Conservation (phyloP, 2,329 filamentous ascomycete species). For the Aspergillus udagawae region DNA sequence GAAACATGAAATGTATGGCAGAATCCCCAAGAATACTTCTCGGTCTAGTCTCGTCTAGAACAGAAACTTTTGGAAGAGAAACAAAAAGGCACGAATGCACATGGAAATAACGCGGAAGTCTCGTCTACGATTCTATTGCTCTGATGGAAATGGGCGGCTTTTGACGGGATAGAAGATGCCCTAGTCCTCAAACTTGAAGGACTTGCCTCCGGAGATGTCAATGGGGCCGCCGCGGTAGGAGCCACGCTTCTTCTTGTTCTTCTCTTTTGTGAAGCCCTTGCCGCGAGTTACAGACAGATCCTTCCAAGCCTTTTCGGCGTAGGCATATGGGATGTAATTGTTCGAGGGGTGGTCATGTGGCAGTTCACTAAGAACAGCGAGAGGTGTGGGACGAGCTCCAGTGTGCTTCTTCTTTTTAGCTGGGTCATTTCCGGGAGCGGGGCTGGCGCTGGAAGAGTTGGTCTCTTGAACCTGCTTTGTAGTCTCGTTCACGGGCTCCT, state of each 20-base stretch:
- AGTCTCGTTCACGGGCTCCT: slow-evolving; percentile 20
- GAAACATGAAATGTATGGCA: slow-evolving; percentile 7
- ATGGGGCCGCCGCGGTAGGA: slow-evolving; percentile 87
- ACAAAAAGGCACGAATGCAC: background rate
- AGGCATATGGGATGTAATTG: slow-evolving; percentile 76
- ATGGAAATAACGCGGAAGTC: background rate
- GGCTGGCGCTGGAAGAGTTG: slow-evolving; percentile 52
- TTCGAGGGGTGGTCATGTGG: slow-evolving; percentile 70
- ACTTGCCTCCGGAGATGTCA: slow-evolving; percentile 75
- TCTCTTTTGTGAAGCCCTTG: slow-evolving; percentile 98
- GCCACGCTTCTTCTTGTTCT: slow-evolving; percentile 96
- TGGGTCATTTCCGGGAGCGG: slow-evolving; percentile 24
- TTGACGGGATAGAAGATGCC: background rate
- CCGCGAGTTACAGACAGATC: slow-evolving; percentile 88
- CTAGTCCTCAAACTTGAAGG: slow-evolving; percentile 92
- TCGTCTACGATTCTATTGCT: slow-evolving; percentile 10
- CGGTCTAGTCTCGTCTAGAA: slow-evolving; percentile 10
- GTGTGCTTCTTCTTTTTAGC: slow-evolving; percentile 41
- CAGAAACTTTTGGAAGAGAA: slow-evolving; percentile 9
- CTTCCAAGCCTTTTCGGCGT: slow-evolving; percentile 81
- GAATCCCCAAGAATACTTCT: slow-evolving; percentile 14
- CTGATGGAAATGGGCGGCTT: background rate
- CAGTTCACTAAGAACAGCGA: slow-evolving; percentile 70
- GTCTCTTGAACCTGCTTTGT: slow-evolving; percentile 25
- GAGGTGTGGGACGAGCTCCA: slow-evolving; percentile 62